Evolutionary conservation across 225 moss, liverwort and hornwort genomes (phyloP), one percentile per base, ranked within the genome.

Genomic region (Sphagnum contortum): DNA sequence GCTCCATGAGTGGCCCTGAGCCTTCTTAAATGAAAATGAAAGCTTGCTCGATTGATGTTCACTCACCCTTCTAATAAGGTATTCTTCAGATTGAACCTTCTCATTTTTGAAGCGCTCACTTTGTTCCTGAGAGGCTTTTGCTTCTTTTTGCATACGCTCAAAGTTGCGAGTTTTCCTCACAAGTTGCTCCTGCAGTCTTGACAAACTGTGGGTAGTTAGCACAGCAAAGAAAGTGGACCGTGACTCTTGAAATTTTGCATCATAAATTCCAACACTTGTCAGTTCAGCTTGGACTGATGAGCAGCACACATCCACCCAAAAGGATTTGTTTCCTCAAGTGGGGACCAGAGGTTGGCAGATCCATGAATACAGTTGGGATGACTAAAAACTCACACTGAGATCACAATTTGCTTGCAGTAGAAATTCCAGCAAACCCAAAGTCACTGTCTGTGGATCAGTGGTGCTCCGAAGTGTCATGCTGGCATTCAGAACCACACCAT

Each of bases 361-460:
- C 29, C 29, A 29, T 29, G 29, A 29, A 29, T 29, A 29, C 29
- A 1, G 29, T 29, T 29, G 29, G 29, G 29, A 29, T 29, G 29
- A 29, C 29, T 29, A 29, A 29, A 29, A 29, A 57, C 70, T 10
- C 77, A 89, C 93, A 76, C 70, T 81, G 45, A 94, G 77, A 62
- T 68, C 74, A 57, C 79, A 75, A 64, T 80, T 87, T 44, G 80
- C 82, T 46, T 59, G 72, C 59, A 90, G 82, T 10, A 93, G 80
- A 53, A 72, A 88, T 55, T 70, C 79, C 45, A 93, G 49, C 79
- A 93, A 61, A 44, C 79, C 76, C 57, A 69, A 49, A 11, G 80
- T 90, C 50, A 79, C 75, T 9, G 66, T 73, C 61, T 76, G 66
- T 61, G 86, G 69, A 69, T 85, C 72, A 5, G 57, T 48, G 12